These are phyloP conservation scores for Tylopilus sp. DNA, from an alignment of 768 basidiomycete species.

Conservation along the genomic window DNA sequence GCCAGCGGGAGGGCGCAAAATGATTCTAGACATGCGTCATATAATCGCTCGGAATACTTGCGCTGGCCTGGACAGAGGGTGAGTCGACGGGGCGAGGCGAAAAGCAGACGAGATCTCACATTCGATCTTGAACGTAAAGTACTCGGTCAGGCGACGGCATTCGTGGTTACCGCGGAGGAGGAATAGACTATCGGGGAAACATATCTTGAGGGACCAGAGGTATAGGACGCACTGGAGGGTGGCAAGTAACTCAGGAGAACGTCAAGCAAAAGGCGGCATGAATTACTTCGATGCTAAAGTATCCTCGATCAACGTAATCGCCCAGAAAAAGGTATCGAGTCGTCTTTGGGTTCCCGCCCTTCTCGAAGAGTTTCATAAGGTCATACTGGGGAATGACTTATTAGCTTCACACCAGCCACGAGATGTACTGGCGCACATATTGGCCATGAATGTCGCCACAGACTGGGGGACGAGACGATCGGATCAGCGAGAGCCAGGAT, in stretches of 20 bases:
- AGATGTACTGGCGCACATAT: slow-evolving; percentile 27
- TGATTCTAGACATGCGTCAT: slow-evolving; percentile 70
- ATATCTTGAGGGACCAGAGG: slow-evolving; percentile 61
- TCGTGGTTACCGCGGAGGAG: slow-evolving; percentile 65
- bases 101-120: slow-evolving; percentile 10
- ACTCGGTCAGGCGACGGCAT: slow-evolving; percentile 62
- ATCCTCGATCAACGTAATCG: slow-evolving; percentile 74
- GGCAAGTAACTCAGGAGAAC: slow-evolving; percentile 13
- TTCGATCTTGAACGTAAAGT: slow-evolving; percentile 62
- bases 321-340: slow-evolving; percentile 74
- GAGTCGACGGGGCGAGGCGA: neutral
- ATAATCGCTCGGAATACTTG: slow-evolving; percentile 73
- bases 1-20: slow-evolving; percentile 72
- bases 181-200: slow-evolving; percentile 57
- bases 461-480: slow-evolving; percentile 7
- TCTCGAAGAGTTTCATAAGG: slow-evolving; percentile 77
- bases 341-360: slow-evolving; percentile 70
- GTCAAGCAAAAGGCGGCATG: neutral
- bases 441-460: slow-evolving; percentile 23
- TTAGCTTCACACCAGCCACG: slow-evolving; percentile 6
- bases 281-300: slow-evolving; percentile 69
- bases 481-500: neutral
- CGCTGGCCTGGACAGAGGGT: slow-evolving; percentile 49
- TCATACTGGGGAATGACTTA: slow-evolving; percentile 52
- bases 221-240: slow-evolving; percentile 49